Percentiles rank a stretch among this genome's conserved stretches.
These are phyloP conservation scores for Ormosia emarginata DNA, from an alignment of 306 rosid species.

Conservation along the genomic window DNA sequence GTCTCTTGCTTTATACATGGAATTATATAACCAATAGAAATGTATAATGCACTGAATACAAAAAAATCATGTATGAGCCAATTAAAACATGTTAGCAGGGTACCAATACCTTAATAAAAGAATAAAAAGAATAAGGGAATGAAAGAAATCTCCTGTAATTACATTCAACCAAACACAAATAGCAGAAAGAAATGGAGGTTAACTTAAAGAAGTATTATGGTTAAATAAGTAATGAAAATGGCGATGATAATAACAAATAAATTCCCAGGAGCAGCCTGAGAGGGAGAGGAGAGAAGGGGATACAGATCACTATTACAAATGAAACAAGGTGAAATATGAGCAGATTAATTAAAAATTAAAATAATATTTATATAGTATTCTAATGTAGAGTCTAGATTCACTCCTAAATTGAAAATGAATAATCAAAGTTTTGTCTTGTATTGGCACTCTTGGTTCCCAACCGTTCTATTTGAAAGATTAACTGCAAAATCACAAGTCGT, in stretches of 20 bases:
- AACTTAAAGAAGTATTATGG: not conserved
- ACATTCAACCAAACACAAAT: not conserved
- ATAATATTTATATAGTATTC: not conserved
- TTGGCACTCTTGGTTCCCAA: slow-evolving; percentile 48
- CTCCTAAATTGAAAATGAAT: not conserved
- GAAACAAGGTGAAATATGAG: not conserved
- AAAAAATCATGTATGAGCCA: not conserved
- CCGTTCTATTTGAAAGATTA: slow-evolving; percentile 23
- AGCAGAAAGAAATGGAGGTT: not conserved
- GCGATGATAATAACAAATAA: not conserved
- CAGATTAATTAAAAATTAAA: not conserved
- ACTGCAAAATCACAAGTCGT: slow-evolving; percentile 62
- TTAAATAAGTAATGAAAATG: slow-evolving; percentile 5
- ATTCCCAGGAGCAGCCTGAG: not conserved
- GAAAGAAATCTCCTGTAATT: not conserved
- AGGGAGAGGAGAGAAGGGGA: not conserved
- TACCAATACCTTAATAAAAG: not conserved
- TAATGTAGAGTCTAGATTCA: not conserved
- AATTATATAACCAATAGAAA: not conserved
- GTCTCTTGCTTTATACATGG: not conserved
- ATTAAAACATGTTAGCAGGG: not conserved
- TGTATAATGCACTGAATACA: not conserved
- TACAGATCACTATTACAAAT: not conserved
- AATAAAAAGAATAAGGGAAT: not conserved
- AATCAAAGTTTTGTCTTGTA: slow-evolving; percentile 56